Percentiles rank a stretch among this genome's conserved stretches.
phyloP scores from a whole-genome alignment of 2,329 filamentous ascomycete species.

The Tolypocladium ophioglossoides region DNA sequence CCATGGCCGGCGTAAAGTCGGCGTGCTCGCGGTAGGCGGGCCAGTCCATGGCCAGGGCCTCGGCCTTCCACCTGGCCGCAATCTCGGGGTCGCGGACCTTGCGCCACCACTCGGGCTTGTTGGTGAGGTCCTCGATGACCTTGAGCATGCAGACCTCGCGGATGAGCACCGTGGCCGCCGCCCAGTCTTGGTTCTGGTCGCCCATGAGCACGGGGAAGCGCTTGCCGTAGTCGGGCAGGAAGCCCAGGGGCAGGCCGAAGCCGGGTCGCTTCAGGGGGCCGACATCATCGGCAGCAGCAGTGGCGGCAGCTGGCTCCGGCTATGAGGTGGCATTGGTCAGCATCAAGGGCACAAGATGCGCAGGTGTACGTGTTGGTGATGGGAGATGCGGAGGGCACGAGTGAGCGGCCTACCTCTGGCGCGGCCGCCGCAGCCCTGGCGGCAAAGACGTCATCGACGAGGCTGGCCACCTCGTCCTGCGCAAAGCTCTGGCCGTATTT shows the following conservation, averaged over 20 bases:
- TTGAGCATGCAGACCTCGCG: conserved; percentile 22
- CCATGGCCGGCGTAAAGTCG: conserved; percentile 19
- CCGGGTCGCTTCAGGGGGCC: conserved; percentile 13
- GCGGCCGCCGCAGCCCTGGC: no score
- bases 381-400: background rate
- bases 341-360: background rate
- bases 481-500: no score
- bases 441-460: no score
- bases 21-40: conserved; percentile 8
- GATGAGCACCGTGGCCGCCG: conserved; percentile 15
- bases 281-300: conserved; percentile 10
- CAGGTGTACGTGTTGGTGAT: no score
- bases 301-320: no score
- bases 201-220: conserved; percentile 13
- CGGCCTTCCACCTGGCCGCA: conserved; percentile 16
- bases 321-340: background rate
- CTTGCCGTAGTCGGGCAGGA: background rate
- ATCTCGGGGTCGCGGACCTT: conserved; percentile 18
- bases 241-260: conserved; percentile 13
- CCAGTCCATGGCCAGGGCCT: conserved; percentile 20
- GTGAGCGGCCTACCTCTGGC: no score
- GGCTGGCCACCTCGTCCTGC: no score
- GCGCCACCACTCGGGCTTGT: conserved; percentile 23
- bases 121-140: conserved; percentile 20
- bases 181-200: conserved; percentile 8